These are phyloP conservation scores for Cyclocybe aegerita DNA, from an alignment of 768 basidiomycete species.

Conservation along the genomic window DNA sequence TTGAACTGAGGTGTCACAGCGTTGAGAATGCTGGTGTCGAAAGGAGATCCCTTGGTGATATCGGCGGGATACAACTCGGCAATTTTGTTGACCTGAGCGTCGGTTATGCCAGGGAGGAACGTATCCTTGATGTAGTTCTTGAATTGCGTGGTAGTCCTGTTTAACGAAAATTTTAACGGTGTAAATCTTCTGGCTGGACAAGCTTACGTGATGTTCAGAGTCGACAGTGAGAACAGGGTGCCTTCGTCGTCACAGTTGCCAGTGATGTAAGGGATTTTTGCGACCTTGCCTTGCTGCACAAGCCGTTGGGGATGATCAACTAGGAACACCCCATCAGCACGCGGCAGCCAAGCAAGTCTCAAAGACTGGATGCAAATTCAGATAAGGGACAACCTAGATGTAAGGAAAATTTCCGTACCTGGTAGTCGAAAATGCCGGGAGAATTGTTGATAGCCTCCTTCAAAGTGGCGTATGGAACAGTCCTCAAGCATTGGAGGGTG, in stretches of 20 bases:
- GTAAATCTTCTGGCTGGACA: conserved; percentile 9
- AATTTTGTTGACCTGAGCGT: conserved; percentile 27
- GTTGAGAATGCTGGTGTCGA: conserved; percentile 44
- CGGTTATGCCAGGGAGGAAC: conserved; percentile 32
- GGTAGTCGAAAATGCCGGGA: conserved; percentile 38
- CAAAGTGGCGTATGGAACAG: conserved; percentile 32
- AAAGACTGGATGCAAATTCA: conserved; percentile 31
- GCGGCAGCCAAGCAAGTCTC: conserved; percentile 47
- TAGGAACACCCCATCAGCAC: conserved; percentile 50
- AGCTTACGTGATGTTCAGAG: conserved; percentile 45
- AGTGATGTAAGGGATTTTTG: conserved; percentile 48
- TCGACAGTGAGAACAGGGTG: conserved; percentile 45
- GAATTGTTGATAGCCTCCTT: conserved; percentile 38
- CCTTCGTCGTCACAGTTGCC: conserved; percentile 44
- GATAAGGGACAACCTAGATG: not conserved
- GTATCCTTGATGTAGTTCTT: conserved; percentile 19
- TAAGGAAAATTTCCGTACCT: conserved; percentile 21
- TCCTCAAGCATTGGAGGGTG: conserved; percentile 40
- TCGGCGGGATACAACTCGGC: conserved; percentile 36
- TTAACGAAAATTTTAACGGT: conserved; percentile 16
- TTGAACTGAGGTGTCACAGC: conserved; percentile 44
- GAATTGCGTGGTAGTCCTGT: conserved; percentile 23
- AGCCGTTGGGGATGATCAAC: conserved; percentile 42
- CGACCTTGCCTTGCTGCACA: conserved; percentile 42
- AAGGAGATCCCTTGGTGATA: conserved; percentile 49